Percentiles rank a stretch among this genome's conserved stretches.
Conservation (phyloP, 1,284 basidiomycete genomes). For the Irpex sp. region DNA sequence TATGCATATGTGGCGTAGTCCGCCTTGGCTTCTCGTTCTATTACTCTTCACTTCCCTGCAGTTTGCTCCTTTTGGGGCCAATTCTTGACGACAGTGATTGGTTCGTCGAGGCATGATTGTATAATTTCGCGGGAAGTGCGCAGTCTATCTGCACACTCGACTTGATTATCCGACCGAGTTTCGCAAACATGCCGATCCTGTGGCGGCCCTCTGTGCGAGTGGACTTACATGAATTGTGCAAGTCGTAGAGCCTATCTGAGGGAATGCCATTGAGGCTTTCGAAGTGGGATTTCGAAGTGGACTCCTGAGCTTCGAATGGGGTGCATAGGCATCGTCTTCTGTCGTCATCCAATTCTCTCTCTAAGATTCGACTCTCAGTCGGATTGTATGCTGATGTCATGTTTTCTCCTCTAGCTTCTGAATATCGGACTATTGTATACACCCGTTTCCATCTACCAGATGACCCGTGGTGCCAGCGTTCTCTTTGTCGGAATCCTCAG, state of each 20-base stretch:
- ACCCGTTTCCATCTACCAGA: constrained; percentile 97
- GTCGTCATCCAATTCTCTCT: neutral
- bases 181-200: neutral
- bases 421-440: constrained; percentile 93
- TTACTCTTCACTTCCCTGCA: neutral
- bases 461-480: constrained; percentile 95
- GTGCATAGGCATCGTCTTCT: neutral
- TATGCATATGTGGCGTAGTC: neutral
- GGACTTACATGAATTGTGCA: too few species aligned
- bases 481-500: constrained; percentile 93
- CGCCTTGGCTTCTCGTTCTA: neutral
- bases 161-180: neutral
- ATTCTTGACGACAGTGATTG: neutral
- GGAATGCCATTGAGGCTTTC: neutral
- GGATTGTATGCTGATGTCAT: constrained; percentile 10
- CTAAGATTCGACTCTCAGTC: constrained; percentile 3
- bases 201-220: neutral
- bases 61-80: neutral
- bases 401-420: constrained; percentile 63
- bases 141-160: neutral
- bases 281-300: neutral
- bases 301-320: neutral
- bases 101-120: neutral
- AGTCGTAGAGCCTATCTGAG: neutral
- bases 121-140: neutral